Evolutionary conservation across 768 basidiomycete genomes (phyloP).

Genomic region (Rhizopogon roseolus): DNA sequence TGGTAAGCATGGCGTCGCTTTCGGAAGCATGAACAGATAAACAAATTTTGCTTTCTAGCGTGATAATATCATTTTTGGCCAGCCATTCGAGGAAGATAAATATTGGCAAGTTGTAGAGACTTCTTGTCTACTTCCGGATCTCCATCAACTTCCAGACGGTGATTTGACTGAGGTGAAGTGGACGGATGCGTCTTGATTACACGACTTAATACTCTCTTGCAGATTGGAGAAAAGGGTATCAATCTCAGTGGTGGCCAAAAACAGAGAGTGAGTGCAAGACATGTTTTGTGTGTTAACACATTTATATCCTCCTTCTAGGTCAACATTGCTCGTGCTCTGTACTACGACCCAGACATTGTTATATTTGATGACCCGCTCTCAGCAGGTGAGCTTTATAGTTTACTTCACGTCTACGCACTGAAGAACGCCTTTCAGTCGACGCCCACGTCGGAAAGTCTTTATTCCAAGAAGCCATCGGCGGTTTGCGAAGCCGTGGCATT

Average conservation of each 20-base stretch:
- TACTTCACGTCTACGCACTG: too few species aligned
- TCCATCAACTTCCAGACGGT: slow-evolving; percentile 62
- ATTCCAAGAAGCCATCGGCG: slow-evolving; percentile 61
- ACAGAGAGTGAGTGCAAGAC: slow-evolving; percentile 37
- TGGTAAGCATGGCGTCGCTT: slow-evolving; percentile 32
- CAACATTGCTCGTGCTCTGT: too few species aligned
- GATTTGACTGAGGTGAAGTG: slow-evolving; percentile 62
- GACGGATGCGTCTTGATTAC: neutral
- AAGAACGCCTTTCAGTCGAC: slow-evolving; percentile 61
- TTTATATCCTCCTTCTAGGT: too few species aligned
- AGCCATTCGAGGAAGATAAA: slow-evolving; percentile 53
- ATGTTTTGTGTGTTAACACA: neutral
- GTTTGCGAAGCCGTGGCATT: slow-evolving; percentile 40
- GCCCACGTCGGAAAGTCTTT: slow-evolving; percentile 71
- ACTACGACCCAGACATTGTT: too few species aligned
- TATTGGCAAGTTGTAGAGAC: slow-evolving; percentile 63
- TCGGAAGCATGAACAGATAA: neutral
- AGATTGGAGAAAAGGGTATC: slow-evolving; percentile 73
- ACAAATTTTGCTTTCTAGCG: slow-evolving; percentile 30
- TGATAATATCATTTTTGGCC: slow-evolving; percentile 67
- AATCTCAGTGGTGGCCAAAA: slow-evolving; percentile 66
- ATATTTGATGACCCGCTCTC: too few species aligned
- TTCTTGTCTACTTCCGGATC: slow-evolving; percentile 56
- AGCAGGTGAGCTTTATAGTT: too few species aligned
- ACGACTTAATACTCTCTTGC: neutral